Conservation (phyloP, 2,329 filamentous ascomycete genomes). For the Alternaria rosae region DNA sequence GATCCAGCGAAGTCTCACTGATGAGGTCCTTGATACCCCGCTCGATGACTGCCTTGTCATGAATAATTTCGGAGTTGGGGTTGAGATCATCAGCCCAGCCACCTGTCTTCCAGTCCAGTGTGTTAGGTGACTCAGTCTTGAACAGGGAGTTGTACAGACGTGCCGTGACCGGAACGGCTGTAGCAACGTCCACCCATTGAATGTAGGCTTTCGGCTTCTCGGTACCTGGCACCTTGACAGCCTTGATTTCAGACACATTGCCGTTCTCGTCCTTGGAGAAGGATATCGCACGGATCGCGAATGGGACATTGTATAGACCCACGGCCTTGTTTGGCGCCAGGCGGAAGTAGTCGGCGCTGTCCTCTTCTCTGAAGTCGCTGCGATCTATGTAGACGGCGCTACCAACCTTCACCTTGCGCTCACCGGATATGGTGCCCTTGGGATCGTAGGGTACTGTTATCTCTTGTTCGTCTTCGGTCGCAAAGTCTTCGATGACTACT, state of each 20-base stretch:
- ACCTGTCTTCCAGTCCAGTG: slow-evolving; percentile 70
- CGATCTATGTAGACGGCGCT: slow-evolving; percentile 85
- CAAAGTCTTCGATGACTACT: slow-evolving; percentile 80
- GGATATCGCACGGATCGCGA: slow-evolving; percentile 71
- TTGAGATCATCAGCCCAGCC: slow-evolving; percentile 88
- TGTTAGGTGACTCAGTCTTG: slow-evolving; percentile 82
- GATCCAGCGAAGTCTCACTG: slow-evolving; percentile 58
- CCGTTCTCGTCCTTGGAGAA: slow-evolving; percentile 73
- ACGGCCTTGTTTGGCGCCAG: slow-evolving; percentile 78
- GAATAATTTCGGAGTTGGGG: slow-evolving; percentile 82
- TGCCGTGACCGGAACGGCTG: slow-evolving; percentile 67
- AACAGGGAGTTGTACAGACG: slow-evolving; percentile 85
- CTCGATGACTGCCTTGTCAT: slow-evolving; percentile 79
- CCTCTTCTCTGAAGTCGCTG: slow-evolving; percentile 76
- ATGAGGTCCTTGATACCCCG: slow-evolving; percentile 81
- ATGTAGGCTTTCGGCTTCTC: slow-evolving; percentile 78
- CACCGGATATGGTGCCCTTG: slow-evolving; percentile 68
- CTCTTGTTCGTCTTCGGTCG: slow-evolving; percentile 71
- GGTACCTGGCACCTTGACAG: slow-evolving; percentile 68
- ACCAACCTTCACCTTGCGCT: slow-evolving; percentile 70
- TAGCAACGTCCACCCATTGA: slow-evolving; percentile 82
- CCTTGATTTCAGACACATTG: slow-evolving; percentile 70
- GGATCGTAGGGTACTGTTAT: slow-evolving; percentile 80
- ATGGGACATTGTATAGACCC: slow-evolving; percentile 74
- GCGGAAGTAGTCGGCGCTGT: slow-evolving; percentile 78